Base-by-base conservation (phyloP, 495 filamentous ascomycete species). In the Thozetella sp. region DNA sequence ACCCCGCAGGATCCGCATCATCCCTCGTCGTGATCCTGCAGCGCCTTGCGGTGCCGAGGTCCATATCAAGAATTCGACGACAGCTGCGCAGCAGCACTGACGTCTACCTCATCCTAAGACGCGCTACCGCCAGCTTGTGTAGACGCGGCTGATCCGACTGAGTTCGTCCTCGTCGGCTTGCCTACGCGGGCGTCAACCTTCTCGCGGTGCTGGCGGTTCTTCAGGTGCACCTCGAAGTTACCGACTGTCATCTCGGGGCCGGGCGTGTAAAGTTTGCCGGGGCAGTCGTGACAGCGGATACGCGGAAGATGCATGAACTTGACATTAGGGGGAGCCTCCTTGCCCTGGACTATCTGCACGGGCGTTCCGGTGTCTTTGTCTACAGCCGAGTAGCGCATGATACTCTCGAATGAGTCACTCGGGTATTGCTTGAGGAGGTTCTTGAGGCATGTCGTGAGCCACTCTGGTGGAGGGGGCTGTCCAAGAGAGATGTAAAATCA, bases 181-280 rank as follows among this genome's bases (percentile, higher is more conserved):
- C 53, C 23, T 1, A 51, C 53, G 26, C 59, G 59, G n/a, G 66
- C 62, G 40, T 68, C 67, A 0, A 96, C 93, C 58, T 80, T 84
- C 66, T 91, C 85, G 67, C 88, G 86, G 76, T 97, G 95, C 22
- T 81, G 72, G 37, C 86, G 75, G 73, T 96, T 95, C 64, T 85
- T 88, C n/a, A 96, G 76, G 75, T 97, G 93, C 4, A 94, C 87
- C 74, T 94, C 89, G 57, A 97, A 97, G 67, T 95, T 93, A n/a
- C 88, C 87, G 12, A 93, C 88, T 0, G 93, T 92, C 67, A 82
- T 87, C 22, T 86, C 91, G 0, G 94, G 93, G 0, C 91, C 90
- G 1, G 92, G 89, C 0, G 90, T 97, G 70, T 99, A 99, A 26
- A 96, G 76, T 70, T 97, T 97, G 30, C 93, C 92, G 1, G 94